These are phyloP conservation scores for Fusarium vanettenii DNA, from an alignment of 2,329 filamentous ascomycete species.

Conservation along the genomic window DNA sequence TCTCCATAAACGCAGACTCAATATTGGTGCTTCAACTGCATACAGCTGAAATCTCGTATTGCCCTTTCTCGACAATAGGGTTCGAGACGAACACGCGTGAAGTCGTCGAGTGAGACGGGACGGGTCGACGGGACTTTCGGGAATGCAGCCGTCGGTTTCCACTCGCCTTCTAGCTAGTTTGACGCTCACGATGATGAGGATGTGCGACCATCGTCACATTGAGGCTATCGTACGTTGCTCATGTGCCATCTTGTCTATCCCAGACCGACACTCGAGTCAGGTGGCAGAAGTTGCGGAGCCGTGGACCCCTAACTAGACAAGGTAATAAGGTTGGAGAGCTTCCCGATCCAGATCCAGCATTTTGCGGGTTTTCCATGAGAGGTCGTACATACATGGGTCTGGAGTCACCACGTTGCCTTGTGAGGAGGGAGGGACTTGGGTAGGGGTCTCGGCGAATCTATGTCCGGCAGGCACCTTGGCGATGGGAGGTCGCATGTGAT, in stretches of 20 bases:
- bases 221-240: constrained; percentile 27
- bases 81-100: neutral
- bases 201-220: constrained; percentile 9
- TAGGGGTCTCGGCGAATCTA: constrained; percentile 12
- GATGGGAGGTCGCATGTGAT: constrained; percentile 32
- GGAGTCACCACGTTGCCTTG: constrained; percentile 16
- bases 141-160: constrained; percentile 30
- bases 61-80: neutral
- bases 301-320: constrained; percentile 23
- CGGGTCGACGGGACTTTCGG: constrained; percentile 30
- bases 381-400: constrained; percentile 14
- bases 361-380: constrained; percentile 17
- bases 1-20: neutral
- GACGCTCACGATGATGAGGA: constrained; percentile 6
- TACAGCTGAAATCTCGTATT: neutral
- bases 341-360: constrained; percentile 22
- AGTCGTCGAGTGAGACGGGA: neutral
- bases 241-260: constrained; percentile 4
- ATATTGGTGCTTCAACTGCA: neutral
- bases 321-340: constrained; percentile 13
- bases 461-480: constrained; percentile 13
- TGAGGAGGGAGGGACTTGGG: neutral
- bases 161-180: constrained; percentile 8
- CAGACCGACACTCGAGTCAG: constrained; percentile 18
- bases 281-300: constrained; percentile 19